Conservation (phyloP, 192 early-diverging fungal species). For the Polychytrium aggregatum region DNA sequence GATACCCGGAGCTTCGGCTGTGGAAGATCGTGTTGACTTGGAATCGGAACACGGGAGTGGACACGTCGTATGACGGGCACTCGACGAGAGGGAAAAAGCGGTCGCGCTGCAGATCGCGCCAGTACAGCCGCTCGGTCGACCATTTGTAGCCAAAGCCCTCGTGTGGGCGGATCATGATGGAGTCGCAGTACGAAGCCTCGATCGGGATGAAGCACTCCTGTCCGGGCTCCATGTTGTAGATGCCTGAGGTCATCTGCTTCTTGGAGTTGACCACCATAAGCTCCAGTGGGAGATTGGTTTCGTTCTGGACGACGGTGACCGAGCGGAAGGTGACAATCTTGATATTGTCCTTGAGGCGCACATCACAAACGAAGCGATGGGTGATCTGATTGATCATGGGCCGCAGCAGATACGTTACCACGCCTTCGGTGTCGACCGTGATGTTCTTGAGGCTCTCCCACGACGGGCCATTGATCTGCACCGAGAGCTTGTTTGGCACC, state of each 20-base stretch:
- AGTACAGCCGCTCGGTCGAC: constrained; percentile 67
- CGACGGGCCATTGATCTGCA: constrained; percentile 72
- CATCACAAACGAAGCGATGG: constrained; percentile 79
- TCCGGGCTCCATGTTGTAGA: constrained; percentile 46
- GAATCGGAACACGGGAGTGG: constrained; percentile 55
- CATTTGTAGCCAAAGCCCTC: constrained; percentile 79
- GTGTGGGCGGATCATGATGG: constrained; percentile 69
- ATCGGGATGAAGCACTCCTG: constrained; percentile 81
- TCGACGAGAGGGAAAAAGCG: constrained; percentile 35
- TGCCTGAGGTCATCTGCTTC: constrained; percentile 27
- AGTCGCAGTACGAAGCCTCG: constrained; percentile 67
- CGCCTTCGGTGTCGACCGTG: constrained; percentile 80
- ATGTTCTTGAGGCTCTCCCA: constrained; percentile 91
- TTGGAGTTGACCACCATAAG: constrained; percentile 62
- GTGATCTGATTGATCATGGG: constrained; percentile 67
- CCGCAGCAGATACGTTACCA: constrained; percentile 64
- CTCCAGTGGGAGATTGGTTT: constrained; percentile 65
- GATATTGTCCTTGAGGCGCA: constrained; percentile 73
- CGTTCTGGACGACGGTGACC: constrained; percentile 70
- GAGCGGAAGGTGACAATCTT: constrained; percentile 91
- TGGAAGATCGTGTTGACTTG: constrained; percentile 40
- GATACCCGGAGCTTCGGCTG: constrained; percentile 23
- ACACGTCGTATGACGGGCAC: constrained; percentile 36
- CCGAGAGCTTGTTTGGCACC: constrained; percentile 64
- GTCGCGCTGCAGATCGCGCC: constrained; percentile 57